These are phyloP conservation scores for Cystobasidium slooffiae DNA, from an alignment of 1,284 basidiomycete species.

Conservation along the genomic window DNA sequence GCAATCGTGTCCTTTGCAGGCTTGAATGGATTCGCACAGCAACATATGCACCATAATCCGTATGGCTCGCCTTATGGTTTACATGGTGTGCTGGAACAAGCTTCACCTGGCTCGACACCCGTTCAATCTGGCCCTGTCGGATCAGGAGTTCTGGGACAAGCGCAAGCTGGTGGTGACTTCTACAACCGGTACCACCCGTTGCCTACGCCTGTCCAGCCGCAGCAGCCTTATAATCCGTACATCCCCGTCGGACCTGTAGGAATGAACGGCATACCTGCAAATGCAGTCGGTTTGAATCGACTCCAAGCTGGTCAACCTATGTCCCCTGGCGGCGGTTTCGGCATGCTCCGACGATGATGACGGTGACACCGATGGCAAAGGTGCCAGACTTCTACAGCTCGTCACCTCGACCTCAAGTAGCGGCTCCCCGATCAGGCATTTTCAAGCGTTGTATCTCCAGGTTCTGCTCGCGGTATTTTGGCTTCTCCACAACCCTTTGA, in stretches of 20 bases:
- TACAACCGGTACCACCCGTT: constrained; percentile 43
- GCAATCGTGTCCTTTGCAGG: constrained; percentile 37
- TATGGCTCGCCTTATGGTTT: constrained; percentile 24
- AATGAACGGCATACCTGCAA: constrained; percentile 21
- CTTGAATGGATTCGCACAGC: constrained; percentile 38
- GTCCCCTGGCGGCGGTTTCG: constrained; percentile 40
- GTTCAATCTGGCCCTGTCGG: constrained; percentile 10
- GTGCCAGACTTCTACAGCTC: background rate
- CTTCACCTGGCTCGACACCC: constrained; percentile 1
- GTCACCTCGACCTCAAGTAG: background rate
- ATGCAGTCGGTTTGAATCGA: constrained; percentile 17
- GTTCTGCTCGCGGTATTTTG: too few relatives aligned
- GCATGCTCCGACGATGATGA: constrained; percentile 25
- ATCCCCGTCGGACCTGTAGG: constrained; percentile 40
- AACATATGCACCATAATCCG: constrained; percentile 35
- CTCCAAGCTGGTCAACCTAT: constrained; percentile 26
- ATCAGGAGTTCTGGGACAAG: background rate
- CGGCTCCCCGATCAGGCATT: too few relatives aligned
- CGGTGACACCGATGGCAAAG: background rate
- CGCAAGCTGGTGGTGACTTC: constrained; percentile 28
- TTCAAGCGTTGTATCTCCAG: too few relatives aligned
- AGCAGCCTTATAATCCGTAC: constrained; percentile 40
- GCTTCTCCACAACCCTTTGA: too few relatives aligned
- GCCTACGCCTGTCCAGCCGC: constrained; percentile 36
- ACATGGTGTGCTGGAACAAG: constrained; percentile 10